Percentiles rank a stretch among this genome's conserved stretches.
Conservation (phyloP, 257 asterid genomes). For the Penstemon davidsonii region DNA sequence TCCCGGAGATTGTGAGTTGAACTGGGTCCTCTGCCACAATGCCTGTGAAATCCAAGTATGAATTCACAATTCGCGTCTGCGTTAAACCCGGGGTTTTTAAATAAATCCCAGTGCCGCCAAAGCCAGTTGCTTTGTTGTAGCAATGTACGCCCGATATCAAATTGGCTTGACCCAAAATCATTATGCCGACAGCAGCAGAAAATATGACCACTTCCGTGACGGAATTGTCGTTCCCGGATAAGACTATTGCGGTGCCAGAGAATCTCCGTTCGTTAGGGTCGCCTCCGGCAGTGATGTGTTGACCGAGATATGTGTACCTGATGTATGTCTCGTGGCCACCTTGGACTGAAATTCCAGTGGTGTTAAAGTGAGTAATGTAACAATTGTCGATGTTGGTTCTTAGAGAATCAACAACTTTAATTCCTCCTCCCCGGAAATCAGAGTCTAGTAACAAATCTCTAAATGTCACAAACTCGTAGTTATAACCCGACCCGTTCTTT, state of each 20-base stretch:
- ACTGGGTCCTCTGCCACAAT: slow-evolving; percentile 94
- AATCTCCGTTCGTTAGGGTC: slow-evolving; percentile 56
- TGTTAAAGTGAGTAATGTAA: slow-evolving; percentile 68
- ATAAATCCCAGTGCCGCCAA: slow-evolving; percentile 85
- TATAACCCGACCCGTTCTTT: slow-evolving; percentile 34
- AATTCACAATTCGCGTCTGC: slow-evolving; percentile 72
- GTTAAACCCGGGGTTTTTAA: slow-evolving; percentile 62
- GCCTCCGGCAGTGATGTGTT: slow-evolving; percentile 79
- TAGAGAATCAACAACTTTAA: slow-evolving; percentile 61
- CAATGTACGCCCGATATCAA: slow-evolving; percentile 75
- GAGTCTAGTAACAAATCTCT: slow-evolving; percentile 71
- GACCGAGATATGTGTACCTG: slow-evolving; percentile 75
- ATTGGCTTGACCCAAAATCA: slow-evolving; percentile 74
- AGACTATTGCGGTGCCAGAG: slow-evolving; percentile 70
- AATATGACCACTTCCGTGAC: slow-evolving; percentile 76
- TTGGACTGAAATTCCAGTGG: slow-evolving; percentile 62
- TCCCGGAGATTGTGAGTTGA: slow-evolving; percentile 61
- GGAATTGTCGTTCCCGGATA: slow-evolving; percentile 71
- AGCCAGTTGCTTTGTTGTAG: slow-evolving; percentile 79
- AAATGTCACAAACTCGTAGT: slow-evolving; percentile 68
- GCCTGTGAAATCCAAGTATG: slow-evolving; percentile 76
- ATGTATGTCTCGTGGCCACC: slow-evolving; percentile 87
- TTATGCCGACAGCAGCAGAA: slow-evolving; percentile 70
- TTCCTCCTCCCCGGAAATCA: slow-evolving; percentile 76
- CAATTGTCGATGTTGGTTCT: slow-evolving; percentile 78